These are phyloP conservation scores for Rhizophagus sp. DNA, from an alignment of 192 early-diverging fungal genomes.

Conservation along the genomic window DNA sequence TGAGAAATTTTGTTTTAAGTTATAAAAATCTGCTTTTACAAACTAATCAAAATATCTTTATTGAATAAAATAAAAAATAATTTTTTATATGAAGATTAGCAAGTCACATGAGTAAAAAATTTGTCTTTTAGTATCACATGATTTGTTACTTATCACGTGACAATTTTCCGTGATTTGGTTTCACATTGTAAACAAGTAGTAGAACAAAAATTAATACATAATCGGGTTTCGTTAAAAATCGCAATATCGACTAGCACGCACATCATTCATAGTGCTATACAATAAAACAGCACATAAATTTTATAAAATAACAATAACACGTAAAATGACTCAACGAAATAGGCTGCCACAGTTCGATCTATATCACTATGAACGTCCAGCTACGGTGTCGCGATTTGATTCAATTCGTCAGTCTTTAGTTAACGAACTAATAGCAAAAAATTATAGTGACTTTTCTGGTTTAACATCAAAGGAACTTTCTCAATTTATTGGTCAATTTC, in stretches of 20 bases:
- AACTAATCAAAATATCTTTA: too few species aligned
- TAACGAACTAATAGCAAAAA: slow-evolving; percentile 37
- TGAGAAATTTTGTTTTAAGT: too few species aligned
- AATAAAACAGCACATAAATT: background rate
- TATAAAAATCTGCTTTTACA: too few species aligned
- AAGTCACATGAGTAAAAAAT: too few species aligned
- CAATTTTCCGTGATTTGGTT: too few species aligned
- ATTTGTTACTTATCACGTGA: too few species aligned
- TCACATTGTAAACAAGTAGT: too few species aligned
- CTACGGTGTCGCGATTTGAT: slow-evolving; percentile 47
- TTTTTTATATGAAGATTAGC: too few species aligned
- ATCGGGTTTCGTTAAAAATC: too few species aligned
- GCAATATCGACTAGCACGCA: background rate
- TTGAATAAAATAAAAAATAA: too few species aligned
- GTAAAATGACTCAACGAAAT: slow-evolving; percentile 16
- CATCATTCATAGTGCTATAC: background rate
- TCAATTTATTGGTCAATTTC: slow-evolving; percentile 43
- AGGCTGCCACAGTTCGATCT: slow-evolving; percentile 30
- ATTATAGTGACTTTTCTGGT: slow-evolving; percentile 27
- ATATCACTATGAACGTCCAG: slow-evolving; percentile 40
- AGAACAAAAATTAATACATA: too few species aligned
- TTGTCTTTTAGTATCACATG: too few species aligned
- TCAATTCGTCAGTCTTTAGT: slow-evolving; percentile 35
- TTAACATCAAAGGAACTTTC: slow-evolving; percentile 47
- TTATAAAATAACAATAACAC: background rate